Percentiles rank a stretch among this genome's conserved stretches.
phyloP scores from a whole-genome alignment of 1,284 basidiomycete genomes.

The Pseudozyma pruni region DNA sequence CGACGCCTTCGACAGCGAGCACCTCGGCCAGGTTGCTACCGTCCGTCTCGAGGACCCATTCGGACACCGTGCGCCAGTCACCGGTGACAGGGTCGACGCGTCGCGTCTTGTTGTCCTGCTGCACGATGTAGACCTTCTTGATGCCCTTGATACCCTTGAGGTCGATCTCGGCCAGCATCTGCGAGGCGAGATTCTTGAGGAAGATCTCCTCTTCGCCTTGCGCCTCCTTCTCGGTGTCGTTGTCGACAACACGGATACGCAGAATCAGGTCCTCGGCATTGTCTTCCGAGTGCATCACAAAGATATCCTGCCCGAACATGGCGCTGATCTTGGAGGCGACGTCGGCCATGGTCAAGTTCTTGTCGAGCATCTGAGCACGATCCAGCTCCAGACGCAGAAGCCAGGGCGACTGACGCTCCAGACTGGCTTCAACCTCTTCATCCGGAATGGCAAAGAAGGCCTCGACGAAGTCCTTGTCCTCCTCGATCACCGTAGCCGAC shows the following conservation, averaged over 20 bases:
- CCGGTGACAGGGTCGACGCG: slow-evolving; percentile 69
- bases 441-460: slow-evolving; percentile 99
- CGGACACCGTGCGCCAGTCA: slow-evolving; percentile 69
- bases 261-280: slow-evolving; percentile 97
- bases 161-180: slow-evolving; percentile 95
- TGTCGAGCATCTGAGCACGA: slow-evolving; percentile 96
- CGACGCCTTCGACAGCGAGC: slow-evolving; percentile 93
- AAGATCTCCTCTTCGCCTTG: slow-evolving; percentile 96
- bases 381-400: slow-evolving; percentile 95
- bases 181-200: slow-evolving; percentile 92
- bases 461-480: slow-evolving; percentile 94
- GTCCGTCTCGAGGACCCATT: slow-evolving; percentile 98
- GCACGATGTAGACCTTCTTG: slow-evolving; percentile 89
- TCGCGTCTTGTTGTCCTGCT: slow-evolving; percentile 77
- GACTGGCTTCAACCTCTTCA: slow-evolving; percentile 89
- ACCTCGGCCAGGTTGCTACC: slow-evolving; percentile 74
- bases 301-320: slow-evolving; percentile 94
- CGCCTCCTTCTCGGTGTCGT: slow-evolving; percentile 89
- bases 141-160: slow-evolving; percentile 89
- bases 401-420: slow-evolving; percentile 95
- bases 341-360: slow-evolving; percentile 93
- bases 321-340: slow-evolving; percentile 93
- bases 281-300: slow-evolving; percentile 99
- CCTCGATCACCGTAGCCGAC: slow-evolving; percentile 90
- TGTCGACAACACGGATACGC: slow-evolving; percentile 88